A percentile compares a stretch with the other conserved stretches of the same genome.
Evolutionary conservation across 108 stramenopile species (phyloP).

Genomic region (Cylindrotheca closterium): DNA sequence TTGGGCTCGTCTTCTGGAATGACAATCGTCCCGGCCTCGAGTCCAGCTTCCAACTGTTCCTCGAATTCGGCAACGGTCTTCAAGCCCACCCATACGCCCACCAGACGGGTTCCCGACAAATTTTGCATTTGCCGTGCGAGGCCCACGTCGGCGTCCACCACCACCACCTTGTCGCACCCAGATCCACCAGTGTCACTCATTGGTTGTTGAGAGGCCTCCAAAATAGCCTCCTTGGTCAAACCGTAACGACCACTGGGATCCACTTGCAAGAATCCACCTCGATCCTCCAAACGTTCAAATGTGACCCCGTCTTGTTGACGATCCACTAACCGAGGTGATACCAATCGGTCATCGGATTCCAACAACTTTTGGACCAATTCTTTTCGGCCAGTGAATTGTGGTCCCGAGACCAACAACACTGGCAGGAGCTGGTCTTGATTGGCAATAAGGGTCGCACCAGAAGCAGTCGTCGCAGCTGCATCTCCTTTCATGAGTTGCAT

Average conservation of each 20-base stretch:
- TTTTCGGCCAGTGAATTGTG: slow-evolving; percentile 69
- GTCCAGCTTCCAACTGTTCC: slow-evolving; percentile 46
- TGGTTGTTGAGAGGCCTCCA: slow-evolving; percentile 32
- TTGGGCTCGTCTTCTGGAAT: slow-evolving; percentile 66
- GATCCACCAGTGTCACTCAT: neutral
- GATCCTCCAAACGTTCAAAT: slow-evolving; percentile 55
- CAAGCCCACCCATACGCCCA: slow-evolving; percentile 84
- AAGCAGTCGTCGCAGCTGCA: slow-evolving; percentile 14
- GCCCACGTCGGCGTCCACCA: slow-evolving; percentile 78
- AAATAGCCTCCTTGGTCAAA: slow-evolving; percentile 60
- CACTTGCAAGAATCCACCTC: slow-evolving; percentile 58
- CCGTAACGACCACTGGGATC: slow-evolving; percentile 59
- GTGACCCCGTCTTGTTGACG: slow-evolving; percentile 44
- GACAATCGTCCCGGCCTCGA: slow-evolving; percentile 41
- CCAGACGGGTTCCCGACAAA: slow-evolving; percentile 52
- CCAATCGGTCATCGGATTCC: slow-evolving; percentile 37
- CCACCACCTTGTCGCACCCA: slow-evolving; percentile 38
- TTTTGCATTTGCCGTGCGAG: slow-evolving; percentile 50
- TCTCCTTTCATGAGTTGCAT: slow-evolving; percentile 36
- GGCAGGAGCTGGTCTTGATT: slow-evolving; percentile 56
- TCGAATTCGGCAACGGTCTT: slow-evolving; percentile 65
- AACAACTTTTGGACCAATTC: slow-evolving; percentile 67
- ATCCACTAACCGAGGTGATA: slow-evolving; percentile 43
- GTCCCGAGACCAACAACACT: slow-evolving; percentile 76
- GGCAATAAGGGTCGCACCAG: neutral